Evolutionary conservation across 768 basidiomycete species (phyloP).

Genomic region (Boletellus sp.): DNA sequence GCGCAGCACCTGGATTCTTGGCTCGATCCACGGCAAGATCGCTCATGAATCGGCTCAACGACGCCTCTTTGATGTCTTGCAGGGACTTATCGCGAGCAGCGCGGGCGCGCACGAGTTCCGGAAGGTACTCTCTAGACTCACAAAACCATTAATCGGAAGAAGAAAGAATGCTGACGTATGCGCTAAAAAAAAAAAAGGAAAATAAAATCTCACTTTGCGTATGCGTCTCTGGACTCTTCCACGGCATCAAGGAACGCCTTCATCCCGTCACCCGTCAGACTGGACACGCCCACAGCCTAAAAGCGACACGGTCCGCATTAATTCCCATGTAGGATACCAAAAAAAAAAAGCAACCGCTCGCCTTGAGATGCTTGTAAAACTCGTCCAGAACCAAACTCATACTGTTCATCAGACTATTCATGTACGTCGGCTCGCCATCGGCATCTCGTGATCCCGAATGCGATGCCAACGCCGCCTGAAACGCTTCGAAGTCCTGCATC

Average conservation of each 20-base stretch:
- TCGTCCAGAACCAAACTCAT: conserved; percentile 98
- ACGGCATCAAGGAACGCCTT: conserved; percentile 90
- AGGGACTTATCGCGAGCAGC: conserved; percentile 61
- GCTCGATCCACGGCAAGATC: conserved; percentile 75
- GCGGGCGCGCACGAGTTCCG: conserved; percentile 76
- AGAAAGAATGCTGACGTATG: not conserved
- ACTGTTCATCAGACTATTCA: conserved; percentile 98
- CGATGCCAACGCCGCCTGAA: conserved; percentile 80
- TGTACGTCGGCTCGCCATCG: conserved; percentile 92
- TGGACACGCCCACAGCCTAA: conserved; percentile 93
- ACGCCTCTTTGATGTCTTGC: conserved; percentile 67
- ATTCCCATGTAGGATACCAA: not conserved
- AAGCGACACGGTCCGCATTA: not conserved
- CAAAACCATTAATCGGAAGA: conserved; percentile 3
- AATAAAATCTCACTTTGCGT: conserved; percentile 63
- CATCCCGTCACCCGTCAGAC: conserved; percentile 93
- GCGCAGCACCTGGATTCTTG: conserved; percentile 53
- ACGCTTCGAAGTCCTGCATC: conserved; percentile 98
- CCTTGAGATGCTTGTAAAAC: conserved; percentile 95
- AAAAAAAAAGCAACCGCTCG: conserved; percentile 29
- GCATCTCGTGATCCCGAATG: conserved; percentile 65
- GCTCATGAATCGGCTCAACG: conserved; percentile 70
- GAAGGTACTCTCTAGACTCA: conserved; percentile 78
- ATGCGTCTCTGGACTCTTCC: conserved; percentile 81
- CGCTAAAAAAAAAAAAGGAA: not conserved